Base-by-base conservation (phyloP, 805 yeast genomes). In the Suhomyces sp. region DNA sequence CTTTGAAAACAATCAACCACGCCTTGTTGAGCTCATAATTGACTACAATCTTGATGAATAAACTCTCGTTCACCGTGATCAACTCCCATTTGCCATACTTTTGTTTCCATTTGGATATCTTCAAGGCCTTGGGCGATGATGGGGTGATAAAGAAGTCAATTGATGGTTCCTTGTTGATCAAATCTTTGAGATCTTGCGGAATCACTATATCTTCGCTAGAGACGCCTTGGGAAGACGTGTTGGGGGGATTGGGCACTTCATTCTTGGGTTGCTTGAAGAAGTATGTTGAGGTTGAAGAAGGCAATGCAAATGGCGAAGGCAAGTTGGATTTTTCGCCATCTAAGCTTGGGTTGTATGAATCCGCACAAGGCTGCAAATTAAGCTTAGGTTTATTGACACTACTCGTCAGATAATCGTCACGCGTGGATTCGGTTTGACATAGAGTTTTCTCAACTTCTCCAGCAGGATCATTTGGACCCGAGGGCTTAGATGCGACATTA, bases 51-150 rank as follows among this genome's bases (percentile, higher is more conserved):
- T 74, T 74, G 38, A 70, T 51, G 55, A 73, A 75, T 2, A 75
- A 54, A 29, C 60, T 68, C 36, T 73, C 76, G 50, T 62, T 67
- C 9, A 68, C 58, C 0, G 79, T 73, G 47, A 75, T 51, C 75
- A 75, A 68, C 58, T 75, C 79, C 79, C 79, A 75, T 52, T 73
- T 74, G 2, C 78, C 80, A 44, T 64, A 69, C 35, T 67, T 67
- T 38, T 65, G 59, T 55, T 72, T 75, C 80, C 80, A 75, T 54
- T 68, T 71, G 13, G 79, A 75, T 9, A 75, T 66, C 47, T 71
- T 74, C 62, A 75, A 60, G 5, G 72, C 58, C 54, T 71, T 69
- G 6, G 77, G 69, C 1, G 69, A 26, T 1, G 70, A 53, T 13
- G 71, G 68, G 3, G 75, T 62, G 10, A 75, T 67, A 58, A 63